Conservation (phyloP, 345 rosid species). For the Trapa incisa region DNA sequence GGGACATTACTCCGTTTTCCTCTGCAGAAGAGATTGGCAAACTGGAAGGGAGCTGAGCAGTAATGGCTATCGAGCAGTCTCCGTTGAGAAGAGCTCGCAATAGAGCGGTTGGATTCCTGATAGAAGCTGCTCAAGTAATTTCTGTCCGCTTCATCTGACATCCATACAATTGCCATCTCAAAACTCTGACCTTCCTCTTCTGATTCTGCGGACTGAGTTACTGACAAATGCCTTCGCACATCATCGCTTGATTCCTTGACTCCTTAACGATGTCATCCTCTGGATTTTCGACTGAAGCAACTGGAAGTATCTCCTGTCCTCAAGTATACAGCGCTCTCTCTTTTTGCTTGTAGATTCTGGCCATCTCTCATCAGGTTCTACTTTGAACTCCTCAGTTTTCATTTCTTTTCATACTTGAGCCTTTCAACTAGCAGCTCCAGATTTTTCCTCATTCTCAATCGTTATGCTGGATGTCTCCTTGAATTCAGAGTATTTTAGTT, state of each 20-base stretch:
- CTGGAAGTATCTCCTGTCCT: conserved; percentile 45
- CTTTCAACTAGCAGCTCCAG: too few species aligned
- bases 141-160: not conserved
- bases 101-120: not conserved
- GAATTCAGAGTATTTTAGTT: too few species aligned
- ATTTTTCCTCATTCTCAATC: not conserved
- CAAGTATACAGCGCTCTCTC: conserved; percentile 60
- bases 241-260: not conserved
- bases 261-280: not conserved
- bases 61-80: not conserved
- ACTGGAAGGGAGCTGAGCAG: not conserved
- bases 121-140: not conserved
- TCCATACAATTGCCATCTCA: not conserved
- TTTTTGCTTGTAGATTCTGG: conserved; percentile 54
- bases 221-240: not conserved
- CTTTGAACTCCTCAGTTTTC: not conserved
- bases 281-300: conserved; percentile 19
- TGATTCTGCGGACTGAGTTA: not conserved
- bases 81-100: not conserved
- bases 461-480: not conserved
- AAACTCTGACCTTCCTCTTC: not conserved
- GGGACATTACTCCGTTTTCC: not conserved
- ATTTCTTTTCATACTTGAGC: not conserved
- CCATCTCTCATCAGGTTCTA: conserved; percentile 34
- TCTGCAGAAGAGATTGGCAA: not conserved